Evolutionary conservation across 805 yeast species (phyloP).

Genomic region (Spathaspora hagerdaliae): DNA sequence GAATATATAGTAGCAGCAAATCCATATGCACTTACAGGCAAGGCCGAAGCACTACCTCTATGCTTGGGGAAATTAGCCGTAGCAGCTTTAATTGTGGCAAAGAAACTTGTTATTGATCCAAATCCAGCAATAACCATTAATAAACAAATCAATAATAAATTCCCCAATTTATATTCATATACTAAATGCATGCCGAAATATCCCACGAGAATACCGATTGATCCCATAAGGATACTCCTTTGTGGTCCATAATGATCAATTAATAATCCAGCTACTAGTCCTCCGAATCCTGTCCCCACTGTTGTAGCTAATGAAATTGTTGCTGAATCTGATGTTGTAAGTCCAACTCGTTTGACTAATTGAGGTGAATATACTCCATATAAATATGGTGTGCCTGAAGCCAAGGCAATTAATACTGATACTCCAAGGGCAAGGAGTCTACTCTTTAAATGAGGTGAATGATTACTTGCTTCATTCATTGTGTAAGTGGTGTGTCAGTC

Average conservation of each 20-base stretch:
- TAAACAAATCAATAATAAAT: constrained; percentile 39
- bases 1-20: constrained; percentile 67
- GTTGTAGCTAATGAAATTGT: constrained; percentile 58
- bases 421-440: constrained; percentile 24
- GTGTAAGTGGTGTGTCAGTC: too few relatives aligned
- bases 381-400: constrained; percentile 72
- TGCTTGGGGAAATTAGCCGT: constrained; percentile 66
- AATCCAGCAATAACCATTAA: constrained; percentile 57
- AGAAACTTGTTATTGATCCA: constrained; percentile 62
- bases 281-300: constrained; percentile 66
- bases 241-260: constrained; percentile 62
- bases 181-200: constrained; percentile 48
- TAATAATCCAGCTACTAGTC: constrained; percentile 65
- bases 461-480: too few relatives aligned
- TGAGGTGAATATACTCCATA: constrained; percentile 79
- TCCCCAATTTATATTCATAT: constrained; percentile 38
- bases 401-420: constrained; percentile 51
- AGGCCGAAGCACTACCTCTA: constrained; percentile 66
- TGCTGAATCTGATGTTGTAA: constrained; percentile 61
- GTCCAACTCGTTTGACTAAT: constrained; percentile 50
- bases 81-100: constrained; percentile 53
- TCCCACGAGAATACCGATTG: constrained; percentile 50
- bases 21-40: constrained; percentile 68
- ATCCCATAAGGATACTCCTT: constrained; percentile 50
- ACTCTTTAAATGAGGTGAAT: constrained; percentile 9